Evolutionary conservation across 176 grass and related monocot species (phyloP), one percentile per base, ranked within the genome.

Genomic region (Canna indica): DNA sequence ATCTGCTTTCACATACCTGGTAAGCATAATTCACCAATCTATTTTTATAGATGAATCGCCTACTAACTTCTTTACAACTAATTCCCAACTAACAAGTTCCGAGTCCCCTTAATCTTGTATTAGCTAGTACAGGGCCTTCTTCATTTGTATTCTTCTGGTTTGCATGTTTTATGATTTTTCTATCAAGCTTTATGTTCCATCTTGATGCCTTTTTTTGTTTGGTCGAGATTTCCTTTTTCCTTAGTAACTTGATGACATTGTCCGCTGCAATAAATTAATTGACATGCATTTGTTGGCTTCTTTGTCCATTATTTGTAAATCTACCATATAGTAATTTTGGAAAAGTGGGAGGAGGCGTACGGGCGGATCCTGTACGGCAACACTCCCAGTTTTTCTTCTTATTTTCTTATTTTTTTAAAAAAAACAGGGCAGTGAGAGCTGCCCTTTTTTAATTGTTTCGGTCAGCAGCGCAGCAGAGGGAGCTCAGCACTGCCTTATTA

Each of bases 1-100:
- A 58, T 97, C 94, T 68, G 94, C 94, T 50, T 88, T 92, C 76
- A 97, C 89, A 64, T 97, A 90, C 46, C 87, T 97, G 70, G 94
- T 92, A 90, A 76, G 77, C 68, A 46, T 9, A 32, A 15, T 47
- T 29, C 73, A 67, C 75, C 46, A 33, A 63, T 76, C 33, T 1
- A 0, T 1, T 16, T 54, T 73, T 64, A 66, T 68, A 58, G 50
- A 67, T 58, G 16, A 33, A n/a, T 30, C 72, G 6, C 28, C 52
- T 45, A 52, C 52, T 45, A 52, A 41, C 42, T 20, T 71, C 35
- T 36, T 20, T 3, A 44, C 73, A 45, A 32, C 39, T 29, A 77
- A 77, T 52, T 63, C 58, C 18, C 14, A 14, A 33, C 8, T 62
- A 13, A 5, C 6, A 65, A 0, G 3, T 65, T 9, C 18, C 17